Percentiles rank a stretch among this genome's conserved stretches.
Evolutionary conservation across 345 rosid genomes (phyloP).

Genomic region (Schrenkiella parvula): DNA sequence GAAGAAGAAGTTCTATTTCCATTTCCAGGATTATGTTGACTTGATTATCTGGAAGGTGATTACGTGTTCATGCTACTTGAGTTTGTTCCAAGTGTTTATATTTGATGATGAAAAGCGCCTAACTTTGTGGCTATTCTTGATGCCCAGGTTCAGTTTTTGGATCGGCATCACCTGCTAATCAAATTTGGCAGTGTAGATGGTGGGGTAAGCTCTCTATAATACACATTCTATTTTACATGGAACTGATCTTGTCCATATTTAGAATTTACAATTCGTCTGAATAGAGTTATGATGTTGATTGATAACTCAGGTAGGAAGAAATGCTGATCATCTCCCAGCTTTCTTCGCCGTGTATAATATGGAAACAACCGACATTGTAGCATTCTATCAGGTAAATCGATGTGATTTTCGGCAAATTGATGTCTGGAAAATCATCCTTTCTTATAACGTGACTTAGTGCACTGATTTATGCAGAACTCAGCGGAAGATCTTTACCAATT

Average conservation of each 20-base stretch:
- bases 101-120: neutral
- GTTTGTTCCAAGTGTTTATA: neutral
- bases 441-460: neutral
- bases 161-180: conserved; percentile 83
- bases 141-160: conserved; percentile 90
- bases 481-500: conserved; percentile 78
- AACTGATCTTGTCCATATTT: neutral
- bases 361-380: conserved; percentile 94
- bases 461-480: conserved; percentile 58
- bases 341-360: conserved; percentile 94
- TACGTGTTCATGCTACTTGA: neutral
- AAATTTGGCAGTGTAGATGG: conserved; percentile 95
- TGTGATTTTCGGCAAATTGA: neutral
- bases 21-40: conserved; percentile 90
- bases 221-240: neutral
- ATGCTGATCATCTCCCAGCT: conserved; percentile 66
- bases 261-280: neutral
- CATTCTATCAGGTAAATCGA: conserved; percentile 74
- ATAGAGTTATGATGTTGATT: conserved; percentile 1
- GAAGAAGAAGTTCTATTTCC: conserved; percentile 94
- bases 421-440: neutral
- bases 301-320: conserved; percentile 57
- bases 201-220: conserved; percentile 54
- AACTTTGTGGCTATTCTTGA: conserved; percentile 12
- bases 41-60: conserved; percentile 91